Evolutionary conservation across 2,329 filamentous ascomycete species (phyloP).

Genomic region (Emergomyces orientalis): DNA sequence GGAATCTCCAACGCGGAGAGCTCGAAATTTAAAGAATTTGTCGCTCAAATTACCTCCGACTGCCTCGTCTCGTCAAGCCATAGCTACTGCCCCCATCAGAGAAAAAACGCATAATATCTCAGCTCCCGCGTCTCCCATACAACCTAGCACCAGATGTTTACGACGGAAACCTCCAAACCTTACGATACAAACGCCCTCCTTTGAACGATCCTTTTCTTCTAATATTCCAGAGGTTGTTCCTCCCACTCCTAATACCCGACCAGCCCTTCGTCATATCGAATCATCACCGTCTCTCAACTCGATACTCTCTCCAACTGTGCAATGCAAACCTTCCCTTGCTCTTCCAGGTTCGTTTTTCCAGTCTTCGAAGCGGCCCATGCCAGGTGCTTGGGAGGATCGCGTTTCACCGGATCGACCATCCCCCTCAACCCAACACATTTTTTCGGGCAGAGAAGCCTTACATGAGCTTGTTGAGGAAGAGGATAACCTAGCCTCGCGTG

Average conservation of each 20-base stretch:
- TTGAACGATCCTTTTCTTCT: constrained; percentile 42
- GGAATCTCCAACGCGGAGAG: constrained; percentile 31
- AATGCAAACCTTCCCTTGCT: constrained; percentile 25
- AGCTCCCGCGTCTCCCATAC: constrained; percentile 49
- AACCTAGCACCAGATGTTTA: constrained; percentile 45
- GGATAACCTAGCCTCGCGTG: constrained; percentile 34
- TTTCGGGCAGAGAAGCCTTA: constrained; percentile 25
- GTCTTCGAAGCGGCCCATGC: constrained; percentile 23
- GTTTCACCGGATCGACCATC: constrained; percentile 20
- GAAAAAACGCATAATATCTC: constrained; percentile 38
- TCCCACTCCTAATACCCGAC: constrained; percentile 46
- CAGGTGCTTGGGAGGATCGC: constrained; percentile 25
- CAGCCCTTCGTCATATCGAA: constrained; percentile 52
- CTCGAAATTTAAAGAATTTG: constrained; percentile 55
- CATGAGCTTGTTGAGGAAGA: constrained; percentile 46
- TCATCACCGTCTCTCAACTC: constrained; percentile 51
- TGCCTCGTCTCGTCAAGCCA: constrained; percentile 35
- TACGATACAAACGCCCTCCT: constrained; percentile 49
- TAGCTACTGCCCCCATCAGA: constrained; percentile 41
- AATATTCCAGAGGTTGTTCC: constrained; percentile 45
- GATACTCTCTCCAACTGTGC: constrained; percentile 44
- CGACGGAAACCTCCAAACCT: constrained; percentile 51
- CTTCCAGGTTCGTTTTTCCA: constrained; percentile 24
- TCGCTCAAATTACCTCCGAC: constrained; percentile 51
- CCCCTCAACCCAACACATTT: constrained; percentile 20